Conservation (phyloP, 106 monocot genomes). For the Iris macrosiphon region DNA sequence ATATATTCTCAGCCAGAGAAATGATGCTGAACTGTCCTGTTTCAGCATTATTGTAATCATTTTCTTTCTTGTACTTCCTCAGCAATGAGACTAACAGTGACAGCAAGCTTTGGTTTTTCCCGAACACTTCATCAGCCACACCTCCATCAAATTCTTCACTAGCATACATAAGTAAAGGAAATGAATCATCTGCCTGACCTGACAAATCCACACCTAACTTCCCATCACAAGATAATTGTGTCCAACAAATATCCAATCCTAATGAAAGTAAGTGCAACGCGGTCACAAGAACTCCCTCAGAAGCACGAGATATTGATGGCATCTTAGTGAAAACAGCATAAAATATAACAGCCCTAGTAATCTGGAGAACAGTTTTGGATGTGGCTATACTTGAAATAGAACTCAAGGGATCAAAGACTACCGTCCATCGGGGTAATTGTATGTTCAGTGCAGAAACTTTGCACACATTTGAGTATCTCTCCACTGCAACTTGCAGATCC, state of each 20-base stretch:
- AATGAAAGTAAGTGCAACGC: conserved; percentile 77
- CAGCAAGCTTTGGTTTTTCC: conserved; percentile 55
- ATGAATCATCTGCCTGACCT: conserved; percentile 8
- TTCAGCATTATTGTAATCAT: conserved; percentile 25
- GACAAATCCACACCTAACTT: not conserved
- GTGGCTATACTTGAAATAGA: conserved; percentile 63
- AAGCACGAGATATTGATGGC: conserved; percentile 50
- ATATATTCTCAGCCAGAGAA: conserved; percentile 51
- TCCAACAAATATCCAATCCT: conserved; percentile 74
- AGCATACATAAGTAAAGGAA: conserved; percentile 47
- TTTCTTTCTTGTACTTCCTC: conserved; percentile 64
- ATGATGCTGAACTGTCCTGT: conserved; percentile 47
- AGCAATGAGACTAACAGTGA: conserved; percentile 66
- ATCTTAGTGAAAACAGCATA: conserved; percentile 54
- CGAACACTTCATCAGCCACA: conserved; percentile 13
- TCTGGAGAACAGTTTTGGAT: conserved; percentile 43
- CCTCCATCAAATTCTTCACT: conserved; percentile 36
- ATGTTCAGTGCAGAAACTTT: conserved; percentile 60
- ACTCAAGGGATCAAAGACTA: conserved; percentile 48
- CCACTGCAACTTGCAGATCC: conserved; percentile 87
- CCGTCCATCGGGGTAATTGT: conserved; percentile 78
- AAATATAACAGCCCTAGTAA: conserved; percentile 67
- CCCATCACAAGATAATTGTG: not conserved
- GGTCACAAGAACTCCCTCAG: conserved; percentile 79
- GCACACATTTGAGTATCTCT: conserved; percentile 70